These are phyloP conservation scores for Geotrichum fermentans DNA, from an alignment of 1,139 yeast species.

Conservation along the genomic window DNA sequence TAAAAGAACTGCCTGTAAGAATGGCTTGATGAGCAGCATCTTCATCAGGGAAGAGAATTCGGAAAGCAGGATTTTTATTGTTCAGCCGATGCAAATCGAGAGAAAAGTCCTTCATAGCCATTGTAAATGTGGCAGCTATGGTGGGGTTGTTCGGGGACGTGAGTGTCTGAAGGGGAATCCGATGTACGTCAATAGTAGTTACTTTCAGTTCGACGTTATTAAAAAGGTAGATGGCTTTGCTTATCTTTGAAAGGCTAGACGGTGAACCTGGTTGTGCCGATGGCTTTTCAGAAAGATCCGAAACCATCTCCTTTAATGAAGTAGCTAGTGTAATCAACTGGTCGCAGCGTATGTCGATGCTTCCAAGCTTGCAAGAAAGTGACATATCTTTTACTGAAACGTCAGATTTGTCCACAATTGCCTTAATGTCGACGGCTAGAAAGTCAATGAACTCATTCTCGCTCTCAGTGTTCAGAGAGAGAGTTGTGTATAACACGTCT, in stretches of 20 bases:
- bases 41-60: constrained; percentile 35
- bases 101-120: constrained; percentile 37
- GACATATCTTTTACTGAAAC: constrained; percentile 36
- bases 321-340: constrained; percentile 22
- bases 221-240: constrained; percentile 36
- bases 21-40: constrained; percentile 43
- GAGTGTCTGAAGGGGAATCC: constrained; percentile 21
- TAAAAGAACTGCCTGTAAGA: constrained; percentile 37
- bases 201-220: constrained; percentile 37
- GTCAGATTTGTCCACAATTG: constrained; percentile 34
- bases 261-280: constrained; percentile 3
- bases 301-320: constrained; percentile 9
- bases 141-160: background rate
- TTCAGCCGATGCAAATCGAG: constrained; percentile 40
- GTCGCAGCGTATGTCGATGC: constrained; percentile 27
- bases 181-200: constrained; percentile 31
- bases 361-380: constrained; percentile 33
- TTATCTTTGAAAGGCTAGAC: constrained; percentile 26
- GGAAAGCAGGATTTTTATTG: constrained; percentile 40
- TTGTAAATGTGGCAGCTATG: constrained; percentile 26
- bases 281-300: background rate
- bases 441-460: constrained; percentile 36
- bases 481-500: constrained; percentile 33
- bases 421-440: constrained; percentile 33
- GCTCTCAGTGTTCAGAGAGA: constrained; percentile 27